phyloP scores from a whole-genome alignment of 208 protist genomes.

The Trypanosoma cruzi region DNA sequence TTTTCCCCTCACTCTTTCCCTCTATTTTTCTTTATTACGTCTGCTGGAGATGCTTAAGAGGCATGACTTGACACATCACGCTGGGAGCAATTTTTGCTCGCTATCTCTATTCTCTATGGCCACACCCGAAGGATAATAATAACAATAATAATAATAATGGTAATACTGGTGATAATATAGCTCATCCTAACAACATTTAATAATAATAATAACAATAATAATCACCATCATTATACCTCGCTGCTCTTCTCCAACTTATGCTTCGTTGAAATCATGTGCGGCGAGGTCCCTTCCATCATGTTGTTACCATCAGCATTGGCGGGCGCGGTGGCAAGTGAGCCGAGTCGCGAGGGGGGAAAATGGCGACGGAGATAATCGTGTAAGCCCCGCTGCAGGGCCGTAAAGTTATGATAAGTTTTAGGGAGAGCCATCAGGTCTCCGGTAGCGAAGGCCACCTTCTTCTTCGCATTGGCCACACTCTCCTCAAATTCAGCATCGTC shows the following conservation, averaged over 20 bases:
- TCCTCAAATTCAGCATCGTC: conserved; percentile 38
- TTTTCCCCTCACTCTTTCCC: not conserved
- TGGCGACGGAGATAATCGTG: conserved; percentile 79
- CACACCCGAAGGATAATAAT: not conserved
- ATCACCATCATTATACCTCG: not conserved
- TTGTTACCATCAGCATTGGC: not conserved
- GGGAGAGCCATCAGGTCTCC: conserved; percentile 54
- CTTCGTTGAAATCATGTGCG: not conserved
- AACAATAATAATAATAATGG: not conserved
- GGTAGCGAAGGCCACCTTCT: conserved; percentile 47
- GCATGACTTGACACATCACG: not conserved
- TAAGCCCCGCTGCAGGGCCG: conserved; percentile 81
- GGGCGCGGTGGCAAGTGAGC: not conserved
- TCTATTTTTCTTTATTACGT: conserved; percentile 5
- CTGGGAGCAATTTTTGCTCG: not conserved
- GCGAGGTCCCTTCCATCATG: not conserved
- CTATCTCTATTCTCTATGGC: conserved; percentile 12
- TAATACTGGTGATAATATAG: no score
- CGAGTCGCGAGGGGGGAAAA: conserved; percentile 52
- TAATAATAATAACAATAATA: no score
- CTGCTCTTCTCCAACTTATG: conserved; percentile 1
- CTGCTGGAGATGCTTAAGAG: not conserved
- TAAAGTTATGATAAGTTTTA: conserved; percentile 79
- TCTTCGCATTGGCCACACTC: conserved; percentile 39
- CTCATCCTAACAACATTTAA: no score